These are phyloP conservation scores for Colletotrichum sp. DNA, from an alignment of 2,329 filamentous ascomycete genomes.

Conservation along the genomic window DNA sequence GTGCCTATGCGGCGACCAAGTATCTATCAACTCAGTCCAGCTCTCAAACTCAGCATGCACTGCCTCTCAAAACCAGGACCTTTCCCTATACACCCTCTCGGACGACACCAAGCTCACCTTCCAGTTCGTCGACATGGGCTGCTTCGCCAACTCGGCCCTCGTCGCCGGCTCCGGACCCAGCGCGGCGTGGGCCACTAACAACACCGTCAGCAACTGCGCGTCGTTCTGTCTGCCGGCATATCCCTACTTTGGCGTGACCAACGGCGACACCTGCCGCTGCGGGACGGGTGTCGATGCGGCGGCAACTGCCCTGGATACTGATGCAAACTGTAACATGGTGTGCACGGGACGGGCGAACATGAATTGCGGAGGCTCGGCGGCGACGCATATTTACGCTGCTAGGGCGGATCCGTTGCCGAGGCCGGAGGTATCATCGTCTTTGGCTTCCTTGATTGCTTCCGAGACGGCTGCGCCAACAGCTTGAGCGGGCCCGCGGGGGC, in stretches of 20 bases:
- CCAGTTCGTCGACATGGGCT: background rate
- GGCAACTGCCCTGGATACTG: background rate
- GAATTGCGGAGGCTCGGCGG: background rate
- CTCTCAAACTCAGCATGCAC: background rate
- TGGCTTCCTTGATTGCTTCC: background rate
- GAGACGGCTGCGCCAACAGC: background rate
- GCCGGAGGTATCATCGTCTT: background rate
- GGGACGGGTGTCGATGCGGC: background rate
- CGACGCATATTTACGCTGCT: background rate
- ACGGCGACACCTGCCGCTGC: background rate
- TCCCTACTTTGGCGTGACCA: background rate
- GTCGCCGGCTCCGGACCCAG: background rate
- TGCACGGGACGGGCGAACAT: background rate
- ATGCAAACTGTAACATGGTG: background rate
- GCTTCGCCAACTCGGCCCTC: background rate
- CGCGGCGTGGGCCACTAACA: background rate
- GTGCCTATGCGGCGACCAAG: background rate
- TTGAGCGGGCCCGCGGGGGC: background rate
- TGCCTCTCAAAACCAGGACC: accelerated
- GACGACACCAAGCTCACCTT: background rate
- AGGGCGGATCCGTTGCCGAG: background rate
- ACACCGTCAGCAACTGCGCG: too few relatives aligned
- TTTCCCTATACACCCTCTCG: background rate
- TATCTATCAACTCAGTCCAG: background rate
- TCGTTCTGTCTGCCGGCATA: background rate